phyloP scores from a whole-genome alignment of 352 stramenopile genomes.

The Pythium insidiosum region DNA sequence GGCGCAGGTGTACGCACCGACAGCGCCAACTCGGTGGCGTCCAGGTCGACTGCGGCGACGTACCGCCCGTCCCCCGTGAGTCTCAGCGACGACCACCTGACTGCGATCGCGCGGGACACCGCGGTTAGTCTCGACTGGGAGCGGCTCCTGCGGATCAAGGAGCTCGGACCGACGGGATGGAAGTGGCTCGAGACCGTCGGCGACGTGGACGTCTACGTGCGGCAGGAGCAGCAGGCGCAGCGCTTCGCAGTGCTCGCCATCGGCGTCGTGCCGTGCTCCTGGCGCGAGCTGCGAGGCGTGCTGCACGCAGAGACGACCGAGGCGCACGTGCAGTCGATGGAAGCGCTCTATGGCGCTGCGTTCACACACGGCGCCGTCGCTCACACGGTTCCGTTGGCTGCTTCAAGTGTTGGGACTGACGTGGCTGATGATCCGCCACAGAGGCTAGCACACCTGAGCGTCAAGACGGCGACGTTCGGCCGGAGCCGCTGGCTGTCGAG shows the following conservation, averaged over 20 bases:
- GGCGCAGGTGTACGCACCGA: no score
- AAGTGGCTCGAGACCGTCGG: constrained; percentile 10
- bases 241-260: constrained; percentile 12
- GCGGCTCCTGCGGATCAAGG: constrained; percentile 9
- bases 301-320: constrained; percentile 2
- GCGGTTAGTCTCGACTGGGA: constrained; percentile 10
- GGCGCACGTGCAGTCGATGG: constrained; percentile 13
- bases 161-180: constrained; percentile 6
- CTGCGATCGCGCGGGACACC: constrained; percentile 2
- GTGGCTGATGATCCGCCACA: no score
- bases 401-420: no score
- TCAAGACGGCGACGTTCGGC: no score
- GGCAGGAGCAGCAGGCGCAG: constrained; percentile 13
- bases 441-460: no score
- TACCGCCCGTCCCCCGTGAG: constrained; percentile 1
- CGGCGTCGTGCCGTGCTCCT: constrained; percentile 1
- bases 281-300: constrained; percentile 5
- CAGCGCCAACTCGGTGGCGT: not conserved
- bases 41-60: not conserved
- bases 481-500: no score
- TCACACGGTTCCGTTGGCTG: no score
- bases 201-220: constrained; percentile 10
- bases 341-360: constrained; percentile 11
- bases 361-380: constrained; percentile 11
- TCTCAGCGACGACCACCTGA: constrained; percentile 9